phyloP scores from a whole-genome alignment of 306 rosid species.

The Potentilla sterilis region DNA sequence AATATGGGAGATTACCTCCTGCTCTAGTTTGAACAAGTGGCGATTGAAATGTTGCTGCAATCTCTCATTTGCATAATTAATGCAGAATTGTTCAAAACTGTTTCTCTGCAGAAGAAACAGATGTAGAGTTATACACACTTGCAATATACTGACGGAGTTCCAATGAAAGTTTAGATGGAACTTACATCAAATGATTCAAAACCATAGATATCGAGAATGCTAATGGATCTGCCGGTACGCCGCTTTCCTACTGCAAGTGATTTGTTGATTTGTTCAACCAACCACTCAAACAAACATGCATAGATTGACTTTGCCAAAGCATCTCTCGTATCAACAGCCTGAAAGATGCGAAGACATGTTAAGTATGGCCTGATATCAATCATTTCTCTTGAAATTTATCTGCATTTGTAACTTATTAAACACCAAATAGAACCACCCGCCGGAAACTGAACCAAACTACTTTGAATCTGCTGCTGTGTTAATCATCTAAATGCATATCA shows the following conservation, averaged over 20 bases:
- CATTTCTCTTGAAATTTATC: neutral
- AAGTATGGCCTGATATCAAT: neutral
- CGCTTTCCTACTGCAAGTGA: conserved; percentile 98
- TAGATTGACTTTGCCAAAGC: conserved; percentile 98
- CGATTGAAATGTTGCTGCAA: conserved; percentile 98
- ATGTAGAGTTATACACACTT: neutral
- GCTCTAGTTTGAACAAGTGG: conserved; percentile 95
- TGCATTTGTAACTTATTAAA: neutral
- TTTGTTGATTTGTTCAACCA: conserved; percentile 94
- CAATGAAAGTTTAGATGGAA: conserved; percentile 23
- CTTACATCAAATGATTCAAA: conserved; percentile 97
- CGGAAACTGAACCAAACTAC: neutral
- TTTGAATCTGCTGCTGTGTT: neutral
- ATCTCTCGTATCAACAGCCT: conserved; percentile 95
- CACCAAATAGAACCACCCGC: neutral
- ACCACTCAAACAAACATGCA: conserved; percentile 91
- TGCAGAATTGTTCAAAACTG: conserved; percentile 98
- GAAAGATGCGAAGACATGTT: conserved; percentile 21
- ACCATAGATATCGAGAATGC: conserved; percentile 98
- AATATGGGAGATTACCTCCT: conserved; percentile 63
- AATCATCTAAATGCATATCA: neutral
- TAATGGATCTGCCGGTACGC: conserved; percentile 94
- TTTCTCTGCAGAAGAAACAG: conserved; percentile 57
- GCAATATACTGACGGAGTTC: conserved; percentile 5
- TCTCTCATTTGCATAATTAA: conserved; percentile 97